Evolutionary conservation across 176 grass and related monocot genomes (phyloP).

Genomic region (Triticum turgidum): DNA sequence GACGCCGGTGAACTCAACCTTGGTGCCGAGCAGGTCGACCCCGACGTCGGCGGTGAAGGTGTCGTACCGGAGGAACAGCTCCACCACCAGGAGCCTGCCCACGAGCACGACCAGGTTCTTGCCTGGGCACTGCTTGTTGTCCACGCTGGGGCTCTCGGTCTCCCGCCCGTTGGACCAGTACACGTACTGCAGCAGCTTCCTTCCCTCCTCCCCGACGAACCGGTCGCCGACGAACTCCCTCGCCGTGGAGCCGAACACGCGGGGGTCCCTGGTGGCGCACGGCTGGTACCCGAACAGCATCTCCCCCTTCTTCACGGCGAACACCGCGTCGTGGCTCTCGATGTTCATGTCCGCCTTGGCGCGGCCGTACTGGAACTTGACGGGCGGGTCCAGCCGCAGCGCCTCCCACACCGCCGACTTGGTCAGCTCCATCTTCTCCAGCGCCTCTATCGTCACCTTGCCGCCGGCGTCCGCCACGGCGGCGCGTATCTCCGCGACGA

Average conservation of each 20-base stretch:
- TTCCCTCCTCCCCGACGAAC: constrained; percentile 58
- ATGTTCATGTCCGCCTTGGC: constrained; percentile 59
- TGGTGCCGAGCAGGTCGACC: constrained; percentile 36
- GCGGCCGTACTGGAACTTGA: constrained; percentile 70
- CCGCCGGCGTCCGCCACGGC: constrained; percentile 43
- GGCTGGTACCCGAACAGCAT: constrained; percentile 83
- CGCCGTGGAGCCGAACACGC: constrained; percentile 54
- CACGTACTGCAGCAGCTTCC: constrained; percentile 70
- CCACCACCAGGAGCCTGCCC: constrained; percentile 59
- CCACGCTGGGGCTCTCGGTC: constrained; percentile 48
- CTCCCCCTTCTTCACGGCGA: constrained; percentile 58
- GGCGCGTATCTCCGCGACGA: constrained; percentile 45
- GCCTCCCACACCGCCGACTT: constrained; percentile 78
- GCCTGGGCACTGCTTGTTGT: constrained; percentile 74
- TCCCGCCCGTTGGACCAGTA: constrained; percentile 69
- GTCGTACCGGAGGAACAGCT: constrained; percentile 76
- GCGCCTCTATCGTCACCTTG: constrained; percentile 39
- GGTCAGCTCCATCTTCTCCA: constrained; percentile 70
- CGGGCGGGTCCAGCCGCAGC: constrained; percentile 67
- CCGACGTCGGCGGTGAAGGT: constrained; percentile 49
- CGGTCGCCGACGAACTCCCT: constrained; percentile 59
- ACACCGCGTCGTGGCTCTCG: constrained; percentile 57
- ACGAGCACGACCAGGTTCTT: constrained; percentile 72
- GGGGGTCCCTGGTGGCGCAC: constrained; percentile 49
- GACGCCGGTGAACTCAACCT: constrained; percentile 44